A percentile compares a stretch with the other conserved stretches of the same genome.
Evolutionary conservation across 352 stramenopile genomes (phyloP).

Genomic region (Globisporangium paroecandrum): DNA sequence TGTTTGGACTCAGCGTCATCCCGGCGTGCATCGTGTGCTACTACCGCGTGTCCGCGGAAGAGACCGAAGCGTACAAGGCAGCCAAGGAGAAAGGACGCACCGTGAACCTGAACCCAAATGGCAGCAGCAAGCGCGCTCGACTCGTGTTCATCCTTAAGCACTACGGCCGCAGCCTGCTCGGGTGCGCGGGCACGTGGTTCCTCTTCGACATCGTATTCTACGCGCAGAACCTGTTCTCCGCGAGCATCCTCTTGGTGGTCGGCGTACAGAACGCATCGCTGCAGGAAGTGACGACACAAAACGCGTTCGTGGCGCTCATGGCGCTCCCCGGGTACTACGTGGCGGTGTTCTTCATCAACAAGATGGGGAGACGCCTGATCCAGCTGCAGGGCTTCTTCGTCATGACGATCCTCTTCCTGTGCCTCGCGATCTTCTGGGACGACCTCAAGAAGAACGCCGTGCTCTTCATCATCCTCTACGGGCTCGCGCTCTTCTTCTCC

Average conservation of each 20-base stretch:
- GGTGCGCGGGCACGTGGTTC: slow-evolving; percentile 79
- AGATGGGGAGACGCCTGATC: slow-evolving; percentile 63
- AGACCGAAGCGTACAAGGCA: slow-evolving; percentile 45
- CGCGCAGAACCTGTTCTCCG: slow-evolving; percentile 76
- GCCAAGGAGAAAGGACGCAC: slow-evolving; percentile 17
- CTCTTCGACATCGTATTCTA: slow-evolving; percentile 86
- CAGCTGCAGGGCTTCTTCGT: slow-evolving; percentile 70
- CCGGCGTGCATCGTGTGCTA: slow-evolving; percentile 63
- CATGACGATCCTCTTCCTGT: slow-evolving; percentile 66
- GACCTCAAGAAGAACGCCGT: slow-evolving; percentile 41
- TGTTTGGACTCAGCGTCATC: slow-evolving; percentile 63
- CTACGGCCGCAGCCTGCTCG: slow-evolving; percentile 51
- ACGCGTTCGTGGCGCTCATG: slow-evolving; percentile 63
- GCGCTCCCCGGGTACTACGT: slow-evolving; percentile 82
- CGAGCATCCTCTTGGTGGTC: slow-evolving; percentile 58
- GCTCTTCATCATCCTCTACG: slow-evolving; percentile 75
- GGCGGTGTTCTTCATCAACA: slow-evolving; percentile 67
- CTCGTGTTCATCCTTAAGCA: slow-evolving; percentile 46
- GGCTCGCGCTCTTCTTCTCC: slow-evolving; percentile 73
- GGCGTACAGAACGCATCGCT: slow-evolving; percentile 49
- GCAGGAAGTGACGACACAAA: slow-evolving; percentile 47
- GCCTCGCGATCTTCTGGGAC: slow-evolving; percentile 64
- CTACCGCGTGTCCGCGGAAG: slow-evolving; percentile 56
- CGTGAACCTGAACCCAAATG: slow-evolving; percentile 1
- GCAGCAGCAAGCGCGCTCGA: slow-evolving; percentile 3